These are phyloP conservation scores for Salix dunnii DNA, from an alignment of 345 rosid genomes.

Conservation along the genomic window DNA sequence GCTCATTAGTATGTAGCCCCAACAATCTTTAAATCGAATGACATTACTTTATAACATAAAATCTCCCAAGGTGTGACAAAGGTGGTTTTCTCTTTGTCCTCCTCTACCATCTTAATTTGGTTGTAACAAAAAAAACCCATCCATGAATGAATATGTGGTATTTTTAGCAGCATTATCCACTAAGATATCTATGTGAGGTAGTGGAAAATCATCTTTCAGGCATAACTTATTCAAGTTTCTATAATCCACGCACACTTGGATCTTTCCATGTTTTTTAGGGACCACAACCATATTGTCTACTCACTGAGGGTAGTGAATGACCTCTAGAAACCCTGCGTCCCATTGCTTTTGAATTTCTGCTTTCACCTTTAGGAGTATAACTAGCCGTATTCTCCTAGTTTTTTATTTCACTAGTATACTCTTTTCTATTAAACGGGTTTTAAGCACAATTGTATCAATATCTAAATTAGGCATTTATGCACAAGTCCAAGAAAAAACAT, in stretches of 20 bases:
- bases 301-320: background rate
- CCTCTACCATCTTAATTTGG: background rate
- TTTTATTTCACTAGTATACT: no score
- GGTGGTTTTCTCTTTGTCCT: background rate
- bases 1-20: background rate
- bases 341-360: no score
- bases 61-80: background rate
- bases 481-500: no score
- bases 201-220: background rate
- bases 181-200: background rate
- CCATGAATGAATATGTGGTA: background rate
- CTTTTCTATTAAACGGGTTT: no score
- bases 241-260: background rate
- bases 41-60: background rate
- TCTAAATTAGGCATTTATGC: no score
- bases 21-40: background rate
- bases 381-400: fast-evolving
- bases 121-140: background rate
- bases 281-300: background rate
- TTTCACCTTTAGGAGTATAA: no score
- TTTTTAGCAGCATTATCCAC: background rate
- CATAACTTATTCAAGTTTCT: background rate
- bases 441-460: no score
- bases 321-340: no score
- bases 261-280: background rate